A percentile compares a stretch with the other conserved stretches of the same genome.
Conservation (phyloP, 1,284 basidiomycete species). For the Marasmius oreades region DNA sequence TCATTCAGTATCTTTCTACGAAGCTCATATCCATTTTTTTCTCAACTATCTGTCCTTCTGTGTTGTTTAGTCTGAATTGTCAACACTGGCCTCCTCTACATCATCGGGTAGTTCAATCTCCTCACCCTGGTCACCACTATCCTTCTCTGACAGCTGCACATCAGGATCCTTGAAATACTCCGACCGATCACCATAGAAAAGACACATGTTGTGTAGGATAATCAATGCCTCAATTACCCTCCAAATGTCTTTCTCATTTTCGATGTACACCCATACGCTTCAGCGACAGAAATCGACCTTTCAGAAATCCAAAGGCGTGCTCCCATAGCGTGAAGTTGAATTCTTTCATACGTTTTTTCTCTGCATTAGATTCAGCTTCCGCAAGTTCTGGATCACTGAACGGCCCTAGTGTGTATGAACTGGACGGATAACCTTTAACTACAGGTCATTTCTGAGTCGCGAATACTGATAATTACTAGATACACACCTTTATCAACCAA, state of each 20-base stretch:
- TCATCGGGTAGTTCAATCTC: too few relatives aligned
- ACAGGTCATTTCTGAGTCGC: neutral
- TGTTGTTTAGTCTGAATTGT: too few relatives aligned
- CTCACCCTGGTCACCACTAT: too few relatives aligned
- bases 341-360: neutral
- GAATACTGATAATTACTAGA: neutral
- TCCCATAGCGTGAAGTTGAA: neutral
- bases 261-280: conserved; percentile 7
- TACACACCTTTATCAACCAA: neutral
- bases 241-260: conserved; percentile 7
- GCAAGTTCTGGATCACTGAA: neutral
- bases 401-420: neutral
- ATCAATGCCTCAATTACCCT: conserved; percentile 12
- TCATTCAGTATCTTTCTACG: too few relatives aligned
- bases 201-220: conserved; percentile 13
- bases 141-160: too few relatives aligned
- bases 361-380: neutral
- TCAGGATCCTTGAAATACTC: conserved; percentile 1
- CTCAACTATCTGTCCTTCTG: too few relatives aligned
- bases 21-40: too few relatives aligned
- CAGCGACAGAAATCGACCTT: conserved; percentile 7
- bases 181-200: conserved; percentile 7
- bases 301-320: conserved; percentile 8
- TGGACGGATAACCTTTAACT: neutral
- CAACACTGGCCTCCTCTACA: too few relatives aligned